Conservation (phyloP, 805 yeast species). For the Starmerella khaoyaiensis region DNA sequence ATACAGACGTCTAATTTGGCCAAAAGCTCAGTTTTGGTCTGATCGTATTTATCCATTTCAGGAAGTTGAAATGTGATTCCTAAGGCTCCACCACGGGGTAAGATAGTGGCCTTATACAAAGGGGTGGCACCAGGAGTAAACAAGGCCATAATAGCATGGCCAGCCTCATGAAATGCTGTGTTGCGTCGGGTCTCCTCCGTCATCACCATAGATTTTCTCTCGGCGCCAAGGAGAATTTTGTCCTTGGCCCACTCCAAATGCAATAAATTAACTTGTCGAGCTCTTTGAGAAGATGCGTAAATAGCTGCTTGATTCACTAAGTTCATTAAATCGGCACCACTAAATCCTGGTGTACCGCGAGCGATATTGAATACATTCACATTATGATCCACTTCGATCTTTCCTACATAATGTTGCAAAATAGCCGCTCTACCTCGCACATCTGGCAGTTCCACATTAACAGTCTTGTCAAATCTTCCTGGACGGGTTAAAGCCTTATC, state of each 20-base stretch:
- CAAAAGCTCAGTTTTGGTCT: slow-evolving; percentile 75
- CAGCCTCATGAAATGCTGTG: slow-evolving; percentile 98
- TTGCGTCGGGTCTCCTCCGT: slow-evolving; percentile 88
- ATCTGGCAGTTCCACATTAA: slow-evolving; percentile 90
- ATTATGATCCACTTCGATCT: slow-evolving; percentile 69
- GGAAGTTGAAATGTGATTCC: slow-evolving; percentile 97
- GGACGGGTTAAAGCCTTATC: slow-evolving; percentile 98
- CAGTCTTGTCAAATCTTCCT: slow-evolving; percentile 93
- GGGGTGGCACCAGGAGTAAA: slow-evolving; percentile 91
- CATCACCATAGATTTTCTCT: slow-evolving; percentile 91
- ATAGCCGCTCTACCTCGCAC: slow-evolving; percentile 95
- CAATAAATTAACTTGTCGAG: slow-evolving; percentile 74
- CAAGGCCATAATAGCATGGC: slow-evolving; percentile 97
- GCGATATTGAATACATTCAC: slow-evolving; percentile 87
- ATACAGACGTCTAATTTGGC: slow-evolving; percentile 93
- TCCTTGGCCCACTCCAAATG: slow-evolving; percentile 99
- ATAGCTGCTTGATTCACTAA: slow-evolving; percentile 97
- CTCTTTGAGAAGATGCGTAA: slow-evolving; percentile 85
- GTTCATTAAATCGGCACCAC: slow-evolving; percentile 96
- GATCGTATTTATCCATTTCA: slow-evolving; percentile 94
- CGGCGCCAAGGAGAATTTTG: slow-evolving; percentile 95
- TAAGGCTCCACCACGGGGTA: slow-evolving; percentile 92
- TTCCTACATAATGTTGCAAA: slow-evolving; percentile 77
- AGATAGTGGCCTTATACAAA: slow-evolving; percentile 87
- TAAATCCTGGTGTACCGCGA: slow-evolving; percentile 92